Evolutionary conservation across 2,329 filamentous ascomycete genomes (phyloP).

Genomic region (Colletotrichum salicis): DNA sequence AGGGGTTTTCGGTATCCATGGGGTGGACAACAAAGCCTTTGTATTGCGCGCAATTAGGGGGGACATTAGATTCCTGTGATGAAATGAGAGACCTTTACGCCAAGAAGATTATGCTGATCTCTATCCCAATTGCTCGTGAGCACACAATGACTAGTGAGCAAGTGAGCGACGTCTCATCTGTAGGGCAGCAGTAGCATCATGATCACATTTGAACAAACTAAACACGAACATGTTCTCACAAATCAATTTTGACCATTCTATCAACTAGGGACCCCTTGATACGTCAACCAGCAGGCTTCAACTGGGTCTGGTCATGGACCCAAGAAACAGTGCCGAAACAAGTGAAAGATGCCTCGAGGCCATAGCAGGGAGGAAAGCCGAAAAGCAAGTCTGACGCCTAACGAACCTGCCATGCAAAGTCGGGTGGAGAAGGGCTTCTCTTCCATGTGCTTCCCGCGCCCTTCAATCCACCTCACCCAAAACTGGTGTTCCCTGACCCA

Average conservation of each 20-base stretch:
- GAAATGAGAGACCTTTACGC: conserved; percentile 26
- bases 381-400: conserved; percentile 36
- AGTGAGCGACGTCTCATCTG: background rate
- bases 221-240: background rate
- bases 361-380: conserved; percentile 28
- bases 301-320: conserved; percentile 2
- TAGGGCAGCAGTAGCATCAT: background rate
- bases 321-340: conserved; percentile 22
- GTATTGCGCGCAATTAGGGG: conserved; percentile 20
- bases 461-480: conserved; percentile 22
- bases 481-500: conserved; percentile 13
- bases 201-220: background rate
- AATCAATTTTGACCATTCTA: conserved; percentile 34
- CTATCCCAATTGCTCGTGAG: background rate
- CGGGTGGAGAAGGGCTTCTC: conserved; percentile 6
- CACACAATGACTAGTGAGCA: background rate
- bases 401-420: conserved; percentile 37
- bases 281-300: conserved; percentile 9
- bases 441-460: conserved; percentile 20
- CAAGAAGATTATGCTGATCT: background rate
- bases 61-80: conserved; percentile 22
- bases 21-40: conserved; percentile 6
- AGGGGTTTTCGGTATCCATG: conserved; percentile 6
- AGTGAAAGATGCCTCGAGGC: conserved; percentile 26
- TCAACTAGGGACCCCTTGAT: background rate